These are phyloP conservation scores for Gamsiella multidivaricata DNA, from an alignment of 192 early-diverging fungal species.

Conservation along the genomic window DNA sequence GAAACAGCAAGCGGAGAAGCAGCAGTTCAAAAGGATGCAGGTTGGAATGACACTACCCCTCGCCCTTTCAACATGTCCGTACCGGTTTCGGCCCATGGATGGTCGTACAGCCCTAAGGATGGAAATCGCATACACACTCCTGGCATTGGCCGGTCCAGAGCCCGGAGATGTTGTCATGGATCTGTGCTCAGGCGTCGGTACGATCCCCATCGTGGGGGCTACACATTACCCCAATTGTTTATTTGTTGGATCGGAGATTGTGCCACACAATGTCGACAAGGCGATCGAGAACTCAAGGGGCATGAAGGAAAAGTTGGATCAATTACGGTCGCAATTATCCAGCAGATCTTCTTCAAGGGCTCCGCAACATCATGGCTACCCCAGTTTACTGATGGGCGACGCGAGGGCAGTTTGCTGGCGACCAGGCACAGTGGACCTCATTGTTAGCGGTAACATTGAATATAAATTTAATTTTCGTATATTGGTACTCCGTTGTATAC, in stretches of 20 bases:
- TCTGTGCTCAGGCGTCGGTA: constrained; percentile 59
- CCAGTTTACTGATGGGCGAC: constrained; percentile 26
- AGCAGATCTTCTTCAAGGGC: too few species aligned
- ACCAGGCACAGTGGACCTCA: constrained; percentile 21
- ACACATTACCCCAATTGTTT: constrained; percentile 43
- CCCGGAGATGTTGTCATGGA: constrained; percentile 59
- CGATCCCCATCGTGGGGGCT: constrained; percentile 54
- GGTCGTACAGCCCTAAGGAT: constrained; percentile 59
- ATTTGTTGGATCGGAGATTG: constrained; percentile 53
- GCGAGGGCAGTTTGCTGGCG: constrained; percentile 28
- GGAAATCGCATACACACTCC: constrained; percentile 55
- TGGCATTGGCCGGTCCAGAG: constrained; percentile 39
- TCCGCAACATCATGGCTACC: not conserved
- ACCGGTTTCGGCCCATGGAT: constrained; percentile 51
- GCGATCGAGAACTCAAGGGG: constrained; percentile 24
- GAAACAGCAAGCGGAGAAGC: not conserved
- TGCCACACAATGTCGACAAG: constrained; percentile 31
- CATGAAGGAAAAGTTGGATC: constrained; percentile 12
- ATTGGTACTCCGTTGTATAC: too few species aligned
- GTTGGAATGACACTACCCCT: constrained; percentile 36
- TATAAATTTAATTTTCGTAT: too few species aligned
- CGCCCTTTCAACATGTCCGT: constrained; percentile 29
- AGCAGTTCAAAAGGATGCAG: constrained; percentile 15
- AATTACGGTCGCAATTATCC: too few species aligned
- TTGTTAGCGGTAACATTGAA: constrained; percentile 34